Percentiles rank a stretch among this genome's conserved stretches.
phyloP scores from a whole-genome alignment of 495 filamentous ascomycete species.

The Penicillium flavigenum region DNA sequence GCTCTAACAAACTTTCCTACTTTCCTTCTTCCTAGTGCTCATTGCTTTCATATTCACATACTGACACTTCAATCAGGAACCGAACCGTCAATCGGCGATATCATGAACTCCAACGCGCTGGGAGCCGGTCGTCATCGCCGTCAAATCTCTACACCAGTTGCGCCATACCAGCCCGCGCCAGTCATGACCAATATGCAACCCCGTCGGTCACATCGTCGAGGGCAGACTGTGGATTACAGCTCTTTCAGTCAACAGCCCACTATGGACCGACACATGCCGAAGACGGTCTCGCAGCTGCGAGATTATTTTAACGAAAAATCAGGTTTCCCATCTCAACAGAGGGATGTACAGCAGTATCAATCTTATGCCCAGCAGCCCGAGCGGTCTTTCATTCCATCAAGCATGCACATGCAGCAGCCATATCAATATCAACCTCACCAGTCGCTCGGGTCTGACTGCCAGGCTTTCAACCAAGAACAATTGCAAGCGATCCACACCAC shows the following conservation, averaged over 20 bases:
- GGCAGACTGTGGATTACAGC: conserved; percentile 74
- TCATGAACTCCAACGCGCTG: conserved; percentile 31
- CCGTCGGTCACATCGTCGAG: conserved; percentile 61
- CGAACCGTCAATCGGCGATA: conserved; percentile 25
- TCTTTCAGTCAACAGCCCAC: conserved; percentile 45
- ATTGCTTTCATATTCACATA: conserved; percentile 33
- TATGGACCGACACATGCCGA: conserved; percentile 25
- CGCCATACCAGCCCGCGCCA: conserved; percentile 59
- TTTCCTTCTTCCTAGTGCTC: conserved; percentile 27
- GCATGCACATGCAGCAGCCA: conserved; percentile 8
- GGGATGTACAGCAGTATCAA: conserved; percentile 20
- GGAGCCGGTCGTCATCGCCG: conserved; percentile 65
- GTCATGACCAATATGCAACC: conserved; percentile 20
- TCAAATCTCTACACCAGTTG: conserved; percentile 80
- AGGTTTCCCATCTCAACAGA: conserved; percentile 21
- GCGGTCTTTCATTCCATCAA: conserved; percentile 12
- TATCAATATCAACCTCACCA: conserved; percentile 28
- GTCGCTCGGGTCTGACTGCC: conserved; percentile 27
- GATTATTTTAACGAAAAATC: conserved; percentile 38
- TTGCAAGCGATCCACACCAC: conserved; percentile 33
- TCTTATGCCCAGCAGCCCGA: conserved; percentile 18
- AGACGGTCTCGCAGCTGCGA: conserved; percentile 32
- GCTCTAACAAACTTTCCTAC: conserved; percentile 21
- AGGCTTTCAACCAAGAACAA: conserved; percentile 38
- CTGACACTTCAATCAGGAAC: conserved; percentile 44